These are phyloP conservation scores for Tetraselmis striata DNA, from an alignment of 139 green algal genomes.

Conservation along the genomic window DNA sequence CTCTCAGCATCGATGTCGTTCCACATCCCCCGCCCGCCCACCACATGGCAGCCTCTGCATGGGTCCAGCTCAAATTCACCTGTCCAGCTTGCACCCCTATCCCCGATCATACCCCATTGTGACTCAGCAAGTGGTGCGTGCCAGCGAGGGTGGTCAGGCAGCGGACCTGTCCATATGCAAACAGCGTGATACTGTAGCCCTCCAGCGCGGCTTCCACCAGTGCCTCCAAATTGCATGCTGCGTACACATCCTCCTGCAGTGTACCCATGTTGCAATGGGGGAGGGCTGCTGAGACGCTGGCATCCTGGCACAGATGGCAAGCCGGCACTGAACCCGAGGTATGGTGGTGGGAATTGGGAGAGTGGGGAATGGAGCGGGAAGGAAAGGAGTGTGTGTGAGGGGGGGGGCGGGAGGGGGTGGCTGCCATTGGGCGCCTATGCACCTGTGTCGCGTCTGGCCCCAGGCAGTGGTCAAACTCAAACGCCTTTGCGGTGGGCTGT, in stretches of 20 bases:
- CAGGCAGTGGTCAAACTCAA: slow-evolving; percentile 54
- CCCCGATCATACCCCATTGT: background rate
- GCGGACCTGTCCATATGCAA: slow-evolving; percentile 54
- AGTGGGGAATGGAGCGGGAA: background rate
- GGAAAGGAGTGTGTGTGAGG: background rate
- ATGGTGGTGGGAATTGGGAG: background rate
- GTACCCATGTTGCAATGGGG: background rate
- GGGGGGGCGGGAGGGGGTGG: too few species aligned
- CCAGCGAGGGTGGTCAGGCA: slow-evolving; percentile 20
- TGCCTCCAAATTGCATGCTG: slow-evolving; percentile 41
- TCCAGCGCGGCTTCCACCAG: slow-evolving; percentile 51
- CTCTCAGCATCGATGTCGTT: too few species aligned
- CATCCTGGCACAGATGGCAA: too few species aligned
- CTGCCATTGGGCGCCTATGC: background rate
- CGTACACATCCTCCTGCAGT: slow-evolving; percentile 21
- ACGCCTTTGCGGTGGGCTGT: slow-evolving; percentile 25
- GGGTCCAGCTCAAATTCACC: background rate
- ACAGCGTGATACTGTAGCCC: slow-evolving; percentile 60
- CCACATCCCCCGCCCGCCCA: background rate
- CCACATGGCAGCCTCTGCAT: background rate
- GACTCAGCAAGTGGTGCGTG: background rate
- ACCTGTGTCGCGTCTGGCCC: slow-evolving; percentile 44
- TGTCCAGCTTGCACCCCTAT: too few species aligned
- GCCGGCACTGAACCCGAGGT: background rate
- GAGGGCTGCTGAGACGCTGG: background rate